Evolutionary conservation across 163 green algal genomes (phyloP).

Genomic region (Chlorella variabilis): DNA sequence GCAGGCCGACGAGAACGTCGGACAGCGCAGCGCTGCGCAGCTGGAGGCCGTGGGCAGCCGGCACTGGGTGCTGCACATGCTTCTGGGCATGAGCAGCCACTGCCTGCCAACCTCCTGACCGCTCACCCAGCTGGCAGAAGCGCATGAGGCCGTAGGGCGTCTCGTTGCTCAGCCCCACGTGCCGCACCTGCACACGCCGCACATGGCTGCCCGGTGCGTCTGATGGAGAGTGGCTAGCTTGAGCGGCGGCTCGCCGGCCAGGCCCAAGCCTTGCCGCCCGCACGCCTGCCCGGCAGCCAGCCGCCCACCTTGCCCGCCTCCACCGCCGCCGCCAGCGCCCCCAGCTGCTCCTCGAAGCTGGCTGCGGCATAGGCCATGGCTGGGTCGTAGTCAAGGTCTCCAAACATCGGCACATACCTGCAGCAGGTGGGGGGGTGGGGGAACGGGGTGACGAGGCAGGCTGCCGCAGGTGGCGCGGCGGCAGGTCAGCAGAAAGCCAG

Average conservation of each 20-base stretch:
- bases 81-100: no score
- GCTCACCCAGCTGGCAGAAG: conserved; percentile 47
- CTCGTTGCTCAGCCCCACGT: conserved; percentile 94
- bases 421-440: no score
- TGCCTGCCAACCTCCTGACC: not conserved
- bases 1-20: no score
- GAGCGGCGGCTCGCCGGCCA: no score
- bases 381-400: conserved; percentile 84
- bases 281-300: not conserved
- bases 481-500: not conserved
- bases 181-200: conserved; percentile 40
- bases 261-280: no score
- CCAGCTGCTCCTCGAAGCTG: conserved; percentile 90
- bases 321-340: conserved; percentile 68
- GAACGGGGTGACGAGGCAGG: no score
- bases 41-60: no score
- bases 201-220: no score
- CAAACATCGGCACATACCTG: conserved; percentile 98
- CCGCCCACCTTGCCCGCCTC: conserved; percentile 75
- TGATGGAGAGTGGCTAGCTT: no score
- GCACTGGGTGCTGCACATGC: no score
- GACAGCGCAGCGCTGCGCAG: no score
- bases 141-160: conserved; percentile 87
- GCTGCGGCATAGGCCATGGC: conserved; percentile 53
- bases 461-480: not conserved